Base-by-base conservation (phyloP, 257 asterid species). In the Mitragyna speciosa region DNA sequence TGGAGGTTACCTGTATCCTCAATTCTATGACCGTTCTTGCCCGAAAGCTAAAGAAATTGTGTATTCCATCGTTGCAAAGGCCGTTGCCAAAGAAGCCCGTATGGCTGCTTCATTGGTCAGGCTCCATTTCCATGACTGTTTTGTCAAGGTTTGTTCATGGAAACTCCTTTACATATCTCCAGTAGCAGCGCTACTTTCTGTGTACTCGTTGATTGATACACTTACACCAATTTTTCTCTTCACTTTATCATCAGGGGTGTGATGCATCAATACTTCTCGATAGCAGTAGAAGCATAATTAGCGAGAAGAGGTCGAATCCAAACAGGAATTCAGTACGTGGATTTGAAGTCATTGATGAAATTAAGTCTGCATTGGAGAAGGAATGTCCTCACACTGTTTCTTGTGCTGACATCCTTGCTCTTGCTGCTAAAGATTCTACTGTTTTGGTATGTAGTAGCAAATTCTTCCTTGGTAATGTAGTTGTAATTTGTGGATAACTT, bases 101-200 rank as follows among this genome's bases (percentile, higher is more conserved):
- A 93, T 93, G 98, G 99, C 98, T 72, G 99, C 99, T 73, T 93
- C 99, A 6, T 90, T 94, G 66, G 52, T 93, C 48, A 86, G 97
- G 87, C 97, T 95, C 69, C 98, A 93, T 82, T 95, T 95, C 83
- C 98, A 95, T 48, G 98, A 95, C 81, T 95, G 98, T 87, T 95
- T 95, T 82, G 98, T 93, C 82, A 88, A 93, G 98, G 98, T 93
- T 49, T 36, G 76, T 67, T 17, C 49, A 36, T 17, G 26, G 30
- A 36, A 54, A 15, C 24, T 47, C 65, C 0, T 58, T 36, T 36
- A 36, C 36, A 51, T 31, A 4, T 33, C 1, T 26, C 43, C 8
- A 26, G 9, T n/a, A 9, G 58, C 58, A 56, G 6, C 26, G 31
- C 54, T 78, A 30, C 30, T 43, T 28, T 5, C 11, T 15, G 22